Conservation (phyloP, 192 early-diverging fungal species). For the Neocallimastix lanati region DNA sequence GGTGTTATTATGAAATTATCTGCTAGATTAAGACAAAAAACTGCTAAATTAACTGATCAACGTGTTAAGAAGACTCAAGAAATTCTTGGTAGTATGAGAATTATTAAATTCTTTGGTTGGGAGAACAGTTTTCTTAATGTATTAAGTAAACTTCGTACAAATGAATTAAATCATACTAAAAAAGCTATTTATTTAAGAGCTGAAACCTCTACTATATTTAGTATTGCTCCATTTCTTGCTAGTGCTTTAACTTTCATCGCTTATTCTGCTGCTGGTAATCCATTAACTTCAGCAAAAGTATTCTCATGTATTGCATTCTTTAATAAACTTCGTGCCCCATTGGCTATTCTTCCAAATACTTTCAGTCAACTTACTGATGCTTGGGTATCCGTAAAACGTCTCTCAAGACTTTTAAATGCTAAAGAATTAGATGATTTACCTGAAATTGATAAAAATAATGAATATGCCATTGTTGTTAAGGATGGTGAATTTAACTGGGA, state of each 20-base stretch:
- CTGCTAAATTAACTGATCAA: slow-evolving; percentile 12
- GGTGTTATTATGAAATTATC: slow-evolving; percentile 12
- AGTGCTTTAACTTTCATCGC: neutral
- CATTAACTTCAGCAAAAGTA: slow-evolving; percentile 15
- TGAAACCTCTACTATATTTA: neutral
- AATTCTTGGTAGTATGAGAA: slow-evolving; percentile 9
- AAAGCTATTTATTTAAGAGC: neutral
- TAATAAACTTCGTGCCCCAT: slow-evolving; percentile 1
- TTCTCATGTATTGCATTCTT: slow-evolving; percentile 17
- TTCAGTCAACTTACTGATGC: neutral
- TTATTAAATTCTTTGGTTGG: slow-evolving; percentile 20
- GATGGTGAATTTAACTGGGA: slow-evolving; percentile 18
- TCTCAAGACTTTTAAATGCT: neutral
- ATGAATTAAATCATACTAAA: slow-evolving; percentile 3
- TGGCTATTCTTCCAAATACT: neutral
- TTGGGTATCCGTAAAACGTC: neutral
- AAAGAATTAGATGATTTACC: slow-evolving; percentile 7
- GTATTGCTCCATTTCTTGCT: neutral
- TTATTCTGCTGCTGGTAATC: slow-evolving; percentile 6
- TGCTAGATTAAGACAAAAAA: slow-evolving; percentile 2
- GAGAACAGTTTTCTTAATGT: slow-evolving; percentile 5
- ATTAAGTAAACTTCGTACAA: slow-evolving; percentile 5
- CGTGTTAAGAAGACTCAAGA: slow-evolving; percentile 16
- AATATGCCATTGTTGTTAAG: slow-evolving; percentile 29
- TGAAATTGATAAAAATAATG: slow-evolving; percentile 11